phyloP scores from a whole-genome alignment of 805 yeast genomes.

The Saccharomycopsis oosterbeekiorum region DNA sequence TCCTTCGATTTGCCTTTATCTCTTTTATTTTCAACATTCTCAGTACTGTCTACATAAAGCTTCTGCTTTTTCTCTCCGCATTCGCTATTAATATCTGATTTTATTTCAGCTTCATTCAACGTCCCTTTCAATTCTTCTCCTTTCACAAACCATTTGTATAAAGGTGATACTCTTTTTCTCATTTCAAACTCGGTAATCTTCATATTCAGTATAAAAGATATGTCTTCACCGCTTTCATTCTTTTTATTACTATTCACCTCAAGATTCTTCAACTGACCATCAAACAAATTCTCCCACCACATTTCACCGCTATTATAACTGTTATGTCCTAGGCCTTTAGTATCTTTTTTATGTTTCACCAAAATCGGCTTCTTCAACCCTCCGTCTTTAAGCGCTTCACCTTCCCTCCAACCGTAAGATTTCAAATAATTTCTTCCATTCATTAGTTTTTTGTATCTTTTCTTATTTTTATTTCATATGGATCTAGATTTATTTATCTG shows the following conservation, averaged over 20 bases:
- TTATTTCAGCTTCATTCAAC: conserved; percentile 22
- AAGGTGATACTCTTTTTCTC: conserved; percentile 51
- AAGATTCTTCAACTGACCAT: conserved; percentile 77
- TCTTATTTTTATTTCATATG: neutral
- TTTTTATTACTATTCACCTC: conserved; percentile 35
- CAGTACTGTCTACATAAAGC: conserved; percentile 22
- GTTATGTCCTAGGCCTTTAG: conserved; percentile 78
- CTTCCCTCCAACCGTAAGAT: conserved; percentile 87
- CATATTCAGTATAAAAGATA: conserved; percentile 48
- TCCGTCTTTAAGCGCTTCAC: conserved; percentile 72
- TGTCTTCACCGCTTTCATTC: conserved; percentile 25
- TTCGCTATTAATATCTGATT: conserved; percentile 19
- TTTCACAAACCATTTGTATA: conserved; percentile 76
- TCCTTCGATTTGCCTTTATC: too few species aligned
- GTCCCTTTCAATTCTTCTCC: conserved; percentile 85
- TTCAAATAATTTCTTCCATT: conserved; percentile 63
- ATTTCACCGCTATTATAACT: conserved; percentile 64
- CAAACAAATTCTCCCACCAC: conserved; percentile 97
- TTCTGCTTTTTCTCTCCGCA: conserved; percentile 25
- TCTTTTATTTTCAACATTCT: conserved; percentile 21
- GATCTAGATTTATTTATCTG: too few species aligned
- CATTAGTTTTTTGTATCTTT: conserved; percentile 34
- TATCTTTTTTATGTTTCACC: conserved; percentile 84
- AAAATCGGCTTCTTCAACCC: conserved; percentile 78
- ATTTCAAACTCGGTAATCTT: conserved; percentile 37